A percentile compares a stretch with the other conserved stretches of the same genome.
phyloP scores from a whole-genome alignment of 768 basidiomycete genomes.

The Boletus insuetus region DNA sequence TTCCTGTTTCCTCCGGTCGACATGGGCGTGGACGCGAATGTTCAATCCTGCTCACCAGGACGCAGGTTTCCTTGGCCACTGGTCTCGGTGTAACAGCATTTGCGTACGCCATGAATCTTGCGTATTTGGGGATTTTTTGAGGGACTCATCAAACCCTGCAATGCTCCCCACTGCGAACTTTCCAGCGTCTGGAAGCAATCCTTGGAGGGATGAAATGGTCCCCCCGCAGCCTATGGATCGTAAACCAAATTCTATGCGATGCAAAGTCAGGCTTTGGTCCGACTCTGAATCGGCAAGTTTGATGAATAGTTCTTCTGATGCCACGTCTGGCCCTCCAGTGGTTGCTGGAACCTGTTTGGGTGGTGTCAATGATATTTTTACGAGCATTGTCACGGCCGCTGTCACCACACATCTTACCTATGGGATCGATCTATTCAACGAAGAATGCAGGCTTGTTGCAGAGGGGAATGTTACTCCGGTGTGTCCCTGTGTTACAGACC shows the following conservation, averaged over 20 bases:
- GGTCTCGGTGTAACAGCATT: conserved; percentile 45
- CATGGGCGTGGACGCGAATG: neutral
- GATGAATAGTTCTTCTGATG: conserved; percentile 50
- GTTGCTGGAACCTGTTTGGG: conserved; percentile 46
- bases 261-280: conserved; percentile 57
- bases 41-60: conserved; percentile 35
- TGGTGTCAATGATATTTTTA: conserved; percentile 5
- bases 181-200: conserved; percentile 44
- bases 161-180: conserved; percentile 48
- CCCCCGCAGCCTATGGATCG: conserved; percentile 34
- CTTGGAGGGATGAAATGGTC: conserved; percentile 48
- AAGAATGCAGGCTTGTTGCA: conserved; percentile 66
- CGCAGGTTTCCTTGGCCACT: conserved; percentile 51
- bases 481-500: conserved; percentile 25
- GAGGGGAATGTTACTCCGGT: conserved; percentile 51
- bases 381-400: too few relatives aligned
- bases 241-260: conserved; percentile 41
- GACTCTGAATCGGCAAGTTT: conserved; percentile 68
- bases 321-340: conserved; percentile 52
- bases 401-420: conserved; percentile 48
- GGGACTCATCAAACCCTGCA: conserved; percentile 37
- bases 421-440: conserved; percentile 56
- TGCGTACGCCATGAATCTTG: conserved; percentile 46
- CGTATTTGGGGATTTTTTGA: conserved; percentile 44
- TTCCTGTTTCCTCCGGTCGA: neutral